Conservation (phyloP, 495 filamentous ascomycete species). For the Hypoxylon intermedium region DNA sequence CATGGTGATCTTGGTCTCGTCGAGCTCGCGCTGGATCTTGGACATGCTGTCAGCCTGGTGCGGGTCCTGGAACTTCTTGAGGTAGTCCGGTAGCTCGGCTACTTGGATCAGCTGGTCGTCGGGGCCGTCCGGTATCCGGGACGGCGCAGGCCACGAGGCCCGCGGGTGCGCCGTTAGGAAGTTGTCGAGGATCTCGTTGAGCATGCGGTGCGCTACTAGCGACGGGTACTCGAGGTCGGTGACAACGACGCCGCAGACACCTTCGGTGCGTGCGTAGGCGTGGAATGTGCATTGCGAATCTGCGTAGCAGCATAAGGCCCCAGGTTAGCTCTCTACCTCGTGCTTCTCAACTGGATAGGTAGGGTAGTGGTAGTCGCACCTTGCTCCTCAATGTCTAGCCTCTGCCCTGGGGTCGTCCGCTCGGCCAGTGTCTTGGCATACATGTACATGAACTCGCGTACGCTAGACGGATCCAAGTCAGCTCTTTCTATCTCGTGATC, state of each 20-base stretch:
- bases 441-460: constrained; percentile 72
- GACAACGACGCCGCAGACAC: constrained; percentile 87
- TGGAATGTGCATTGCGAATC: constrained; percentile 79
- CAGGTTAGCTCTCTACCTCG: background rate
- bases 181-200: constrained; percentile 91
- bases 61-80: constrained; percentile 89
- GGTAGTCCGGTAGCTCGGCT: constrained; percentile 79
- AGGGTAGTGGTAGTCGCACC: constrained; percentile 50
- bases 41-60: constrained; percentile 86
- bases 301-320: background rate
- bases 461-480: constrained; percentile 42
- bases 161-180: constrained; percentile 84
- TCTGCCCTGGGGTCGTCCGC: constrained; percentile 81
- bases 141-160: constrained; percentile 61
- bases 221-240: constrained; percentile 88
- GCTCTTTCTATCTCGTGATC: constrained; percentile 5
- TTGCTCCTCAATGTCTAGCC: constrained; percentile 92
- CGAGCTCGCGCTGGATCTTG: constrained; percentile 95
- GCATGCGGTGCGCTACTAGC: constrained; percentile 90
- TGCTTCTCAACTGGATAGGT: background rate
- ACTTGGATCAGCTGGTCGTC: constrained; percentile 62
- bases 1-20: constrained; percentile 97
- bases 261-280: constrained; percentile 86
- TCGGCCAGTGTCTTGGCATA: constrained; percentile 78
- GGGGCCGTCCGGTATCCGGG: constrained; percentile 29